Conservation (phyloP, 2,329 filamentous ascomycete genomes). For the Apiospora marii region DNA sequence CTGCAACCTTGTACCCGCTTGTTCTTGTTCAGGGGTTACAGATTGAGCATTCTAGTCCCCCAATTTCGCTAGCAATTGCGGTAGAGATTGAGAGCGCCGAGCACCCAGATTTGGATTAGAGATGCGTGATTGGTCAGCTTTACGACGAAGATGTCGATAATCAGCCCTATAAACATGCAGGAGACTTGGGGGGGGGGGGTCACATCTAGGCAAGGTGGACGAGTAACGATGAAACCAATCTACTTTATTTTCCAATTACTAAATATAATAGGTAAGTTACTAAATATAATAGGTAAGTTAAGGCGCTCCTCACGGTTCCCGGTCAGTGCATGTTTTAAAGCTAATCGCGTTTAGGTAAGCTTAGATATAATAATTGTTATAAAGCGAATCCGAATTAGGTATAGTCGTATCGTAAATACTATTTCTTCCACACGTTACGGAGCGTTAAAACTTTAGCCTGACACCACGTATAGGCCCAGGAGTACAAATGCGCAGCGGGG, state of each 20-base stretch:
- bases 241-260: conserved; percentile 11
- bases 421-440: too few species aligned
- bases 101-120: background rate
- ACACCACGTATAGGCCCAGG: conserved; percentile 8
- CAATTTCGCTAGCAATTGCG: background rate
- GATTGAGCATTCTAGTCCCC: background rate
- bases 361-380: too few species aligned
- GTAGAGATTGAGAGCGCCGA: background rate
- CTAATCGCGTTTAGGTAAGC: too few species aligned
- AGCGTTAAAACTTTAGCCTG: too few species aligned
- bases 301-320: too few species aligned
- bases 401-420: too few species aligned
- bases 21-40: conserved; percentile 3
- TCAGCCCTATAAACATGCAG: conserved; percentile 10
- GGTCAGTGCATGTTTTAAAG: too few species aligned
- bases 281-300: too few species aligned
- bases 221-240: background rate
- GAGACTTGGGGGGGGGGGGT: background rate
- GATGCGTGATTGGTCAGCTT: conserved; percentile 1
- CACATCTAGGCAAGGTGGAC: conserved; percentile 4
- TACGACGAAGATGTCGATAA: conserved; percentile 18
- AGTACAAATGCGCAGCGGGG: background rate
- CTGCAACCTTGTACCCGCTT: background rate
- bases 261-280: too few species aligned
- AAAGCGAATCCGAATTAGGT: too few species aligned